Evolutionary conservation across 1,284 basidiomycete genomes (phyloP), one percentile per base, ranked within the genome.

Genomic region (Austroboletus novae-zelandiae): DNA sequence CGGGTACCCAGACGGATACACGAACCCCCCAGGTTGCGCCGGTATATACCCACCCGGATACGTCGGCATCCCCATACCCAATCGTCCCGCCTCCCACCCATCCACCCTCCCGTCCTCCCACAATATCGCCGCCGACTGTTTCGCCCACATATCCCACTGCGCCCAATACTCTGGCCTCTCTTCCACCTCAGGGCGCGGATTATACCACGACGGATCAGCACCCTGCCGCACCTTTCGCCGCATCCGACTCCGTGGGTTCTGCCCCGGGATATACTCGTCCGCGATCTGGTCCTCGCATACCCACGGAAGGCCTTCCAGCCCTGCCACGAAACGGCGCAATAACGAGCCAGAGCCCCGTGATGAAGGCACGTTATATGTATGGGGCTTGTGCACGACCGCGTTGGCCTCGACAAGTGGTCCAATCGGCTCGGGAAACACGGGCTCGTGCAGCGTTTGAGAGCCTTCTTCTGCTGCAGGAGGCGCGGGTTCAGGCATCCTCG

Each of bases 71-170:
- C 58, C 34, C 34, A 35, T 14, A 10, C 40, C 48, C 2, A 17
- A 34, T 45, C 43, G 35, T 5, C 46, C 40, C 2, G 30, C 43
- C 6, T 10, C 32, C 35, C n/a, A 45, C 9, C 23, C 18, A 17
- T 49, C 58, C 8, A 31, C 42, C 52, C 35, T 45, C 40, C 23
- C 18, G 17, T 49, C 58, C 8, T 34, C 42, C 52, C 35, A 47
- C 40, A 67, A 18, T 20, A 1, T 45, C 35, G 50, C 61, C 42
- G 52, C 18, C 15, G 62, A 57, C 31, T 62, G 60, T 47, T 54
- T 57, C 20, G 65, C 65, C 56, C 54, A 65, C 54, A 44, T 46
- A 30, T 66, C 64, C 62, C 64, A 67, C 40, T 59, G 50, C 1
- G 56, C 40, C 57, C 53, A 56, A 45, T 52, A 23, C 17, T 41